A percentile compares a stretch with the other conserved stretches of the same genome.
Conservation (phyloP, 202 grass and related monocot genomes). For the Carex arenaria region DNA sequence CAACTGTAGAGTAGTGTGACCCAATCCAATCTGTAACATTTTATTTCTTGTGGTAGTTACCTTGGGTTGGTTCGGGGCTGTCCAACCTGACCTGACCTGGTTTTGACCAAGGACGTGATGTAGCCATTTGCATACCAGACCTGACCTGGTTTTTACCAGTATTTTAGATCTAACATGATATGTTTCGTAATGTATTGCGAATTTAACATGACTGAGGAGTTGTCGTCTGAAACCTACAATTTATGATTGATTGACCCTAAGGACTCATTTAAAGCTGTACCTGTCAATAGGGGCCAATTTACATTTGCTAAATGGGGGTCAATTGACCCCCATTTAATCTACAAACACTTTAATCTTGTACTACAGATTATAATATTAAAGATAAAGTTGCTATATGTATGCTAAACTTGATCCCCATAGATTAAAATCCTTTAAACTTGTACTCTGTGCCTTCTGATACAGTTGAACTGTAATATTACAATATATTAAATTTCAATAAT, state of each 20-base stretch:
- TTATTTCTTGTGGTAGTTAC: background rate
- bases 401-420: too few relatives aligned
- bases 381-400: too few relatives aligned
- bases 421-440: too few relatives aligned
- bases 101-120: background rate
- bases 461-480: too few relatives aligned
- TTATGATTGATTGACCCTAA: background rate
- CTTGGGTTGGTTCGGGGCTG: background rate
- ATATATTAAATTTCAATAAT: background rate
- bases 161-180: background rate
- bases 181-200: background rate
- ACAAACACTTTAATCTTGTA: too few relatives aligned
- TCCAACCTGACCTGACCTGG: background rate
- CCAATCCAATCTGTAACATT: background rate
- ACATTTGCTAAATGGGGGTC: too few relatives aligned
- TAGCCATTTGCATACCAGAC: background rate
- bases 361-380: too few relatives aligned
- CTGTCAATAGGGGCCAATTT: too few relatives aligned
- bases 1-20: background rate
- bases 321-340: too few relatives aligned
- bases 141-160: background rate
- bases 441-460: background rate
- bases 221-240: background rate
- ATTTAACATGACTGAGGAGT: background rate
- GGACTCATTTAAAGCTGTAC: background rate